Conservation (phyloP, 163 green algal species). For the Chlamydomonas reinhardtii region DNA sequence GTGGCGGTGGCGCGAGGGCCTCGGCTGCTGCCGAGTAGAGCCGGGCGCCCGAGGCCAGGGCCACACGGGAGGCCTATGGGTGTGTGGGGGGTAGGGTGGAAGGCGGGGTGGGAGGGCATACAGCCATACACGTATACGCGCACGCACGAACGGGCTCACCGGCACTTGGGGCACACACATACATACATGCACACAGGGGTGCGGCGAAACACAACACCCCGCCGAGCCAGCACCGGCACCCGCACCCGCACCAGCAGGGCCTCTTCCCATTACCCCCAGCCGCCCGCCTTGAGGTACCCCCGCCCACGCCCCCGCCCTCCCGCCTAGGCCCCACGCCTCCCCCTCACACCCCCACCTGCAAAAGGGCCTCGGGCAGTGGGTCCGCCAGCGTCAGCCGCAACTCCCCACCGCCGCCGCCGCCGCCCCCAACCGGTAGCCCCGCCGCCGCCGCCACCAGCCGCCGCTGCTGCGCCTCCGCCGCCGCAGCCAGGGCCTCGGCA, state of each 20-base stretch:
- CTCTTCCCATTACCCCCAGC: no score
- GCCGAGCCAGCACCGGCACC: no score
- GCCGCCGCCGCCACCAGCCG: constrained; percentile 25
- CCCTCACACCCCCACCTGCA: constrained; percentile 20
- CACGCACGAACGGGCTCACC: no score
- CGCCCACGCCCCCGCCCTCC: not conserved
- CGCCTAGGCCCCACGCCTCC: not conserved
- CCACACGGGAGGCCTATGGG: constrained; percentile 5
- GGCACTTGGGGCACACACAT: no score
- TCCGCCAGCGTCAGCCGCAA: constrained; percentile 43
- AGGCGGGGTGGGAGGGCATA: no score
- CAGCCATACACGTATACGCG: no score
- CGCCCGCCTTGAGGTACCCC: no score
- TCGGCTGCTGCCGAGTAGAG: constrained; percentile 17
- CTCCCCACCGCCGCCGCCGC: not conserved
- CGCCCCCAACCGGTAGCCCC: not conserved
- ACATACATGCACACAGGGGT: no score
- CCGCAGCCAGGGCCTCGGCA: not conserved
- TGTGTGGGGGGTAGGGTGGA: not conserved
- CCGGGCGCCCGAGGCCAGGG: not conserved
- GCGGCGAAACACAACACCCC: no score
- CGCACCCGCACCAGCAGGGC: no score
- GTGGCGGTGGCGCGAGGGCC: not conserved
- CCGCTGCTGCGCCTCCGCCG: constrained; percentile 49
- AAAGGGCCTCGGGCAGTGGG: constrained; percentile 46